Conservation (phyloP, 306 rosid genomes). For the Quercus dentata region DNA sequence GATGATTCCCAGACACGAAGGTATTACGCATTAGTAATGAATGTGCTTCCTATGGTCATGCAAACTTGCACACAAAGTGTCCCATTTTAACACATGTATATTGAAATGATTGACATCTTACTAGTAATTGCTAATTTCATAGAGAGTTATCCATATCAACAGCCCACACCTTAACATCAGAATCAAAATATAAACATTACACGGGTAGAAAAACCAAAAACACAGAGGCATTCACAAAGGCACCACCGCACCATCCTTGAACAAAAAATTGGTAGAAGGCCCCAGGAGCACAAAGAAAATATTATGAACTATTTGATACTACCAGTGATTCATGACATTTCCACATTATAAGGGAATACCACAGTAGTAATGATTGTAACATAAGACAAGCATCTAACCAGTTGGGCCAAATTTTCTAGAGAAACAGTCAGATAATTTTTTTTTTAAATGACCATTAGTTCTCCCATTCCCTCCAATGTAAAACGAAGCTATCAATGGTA, state of each 20-base stretch:
- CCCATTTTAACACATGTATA: neutral
- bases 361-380: neutral
- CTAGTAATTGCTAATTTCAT: neutral
- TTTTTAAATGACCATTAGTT: neutral
- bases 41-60: neutral
- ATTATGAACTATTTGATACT: neutral
- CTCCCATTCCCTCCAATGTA: neutral
- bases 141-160: conserved; percentile 4
- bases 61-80: neutral
- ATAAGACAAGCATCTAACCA: neutral
- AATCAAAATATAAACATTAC: conserved; percentile 13
- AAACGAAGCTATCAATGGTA: neutral
- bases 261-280: neutral
- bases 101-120: neutral
- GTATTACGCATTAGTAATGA: neutral
- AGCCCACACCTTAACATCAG: neutral
- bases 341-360: no score
- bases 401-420: neutral
- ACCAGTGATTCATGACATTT: neutral
- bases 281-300: neutral
- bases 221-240: neutral
- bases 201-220: neutral
- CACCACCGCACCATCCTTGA: neutral
- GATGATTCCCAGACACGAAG: neutral
- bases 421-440: neutral